Base-by-base conservation (phyloP, 306 rosid genomes). In the Vicia faba region DNA sequence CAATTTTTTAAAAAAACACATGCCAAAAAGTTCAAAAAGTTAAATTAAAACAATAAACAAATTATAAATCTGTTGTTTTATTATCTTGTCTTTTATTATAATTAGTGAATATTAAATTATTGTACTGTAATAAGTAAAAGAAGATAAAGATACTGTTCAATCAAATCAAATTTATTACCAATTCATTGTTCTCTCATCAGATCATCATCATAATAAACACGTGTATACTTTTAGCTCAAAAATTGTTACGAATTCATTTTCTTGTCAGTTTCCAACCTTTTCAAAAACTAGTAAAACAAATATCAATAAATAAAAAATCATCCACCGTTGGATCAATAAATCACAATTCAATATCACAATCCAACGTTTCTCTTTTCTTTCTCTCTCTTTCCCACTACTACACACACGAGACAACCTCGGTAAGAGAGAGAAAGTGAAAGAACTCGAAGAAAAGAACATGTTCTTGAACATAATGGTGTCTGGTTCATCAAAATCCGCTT, bases 361-460 rank as follows among this genome's bases (percentile, higher is more conserved):
- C 76, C 81, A 63, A 86, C 86, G 80, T 75, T 28, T 3, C 11
- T 13, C 62, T 36, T 70, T 40, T 61, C 49, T 70, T 26, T 83
- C 31, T 56, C 20, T 69, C 43, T 41, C 48, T 66, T 64, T 66
- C 76, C 71, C 64, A 16, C 75, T 13, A 35, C 77, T 13, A 35
- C 77, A 50, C 36, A 19, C 44, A 25, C 44, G 39, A 44, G 56
- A 68, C 44, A 56, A 38, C 49, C 69, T 67, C 71, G n/a, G 41
- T 12, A 31, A 53, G 66, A 39, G 61, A 26, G 59, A 25, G 65
- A 13, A 23, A 49, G 43, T 35, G 3, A 59, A 35, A 49, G 50
- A 66, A 26, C 48, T 23, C 55, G 35, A 81, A 84, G 87, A 76
- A 84, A 87, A 40, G 68, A 62, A 62, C 68, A n/a, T 40, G 68